These are phyloP conservation scores for Rosa hybrid DNA, from an alignment of 331 rosid species.

Conservation along the genomic window DNA sequence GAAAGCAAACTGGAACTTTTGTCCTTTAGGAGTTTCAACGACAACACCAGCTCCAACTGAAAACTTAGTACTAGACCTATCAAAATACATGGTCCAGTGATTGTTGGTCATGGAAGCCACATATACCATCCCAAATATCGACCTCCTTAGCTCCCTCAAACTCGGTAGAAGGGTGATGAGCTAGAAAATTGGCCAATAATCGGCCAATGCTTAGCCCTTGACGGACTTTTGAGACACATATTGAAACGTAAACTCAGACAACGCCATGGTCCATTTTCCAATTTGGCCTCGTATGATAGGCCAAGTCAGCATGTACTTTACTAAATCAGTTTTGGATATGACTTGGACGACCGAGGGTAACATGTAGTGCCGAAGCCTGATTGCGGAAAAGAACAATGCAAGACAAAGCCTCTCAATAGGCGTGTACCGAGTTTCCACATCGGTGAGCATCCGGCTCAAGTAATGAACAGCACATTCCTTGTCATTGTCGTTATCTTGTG, in stretches of 20 bases:
- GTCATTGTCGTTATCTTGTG: neutral
- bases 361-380: neutral
- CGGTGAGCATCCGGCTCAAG: neutral
- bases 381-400: neutral
- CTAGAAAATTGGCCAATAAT: neutral
- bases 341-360: neutral
- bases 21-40: neutral
- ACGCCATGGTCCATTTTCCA: too few relatives aligned
- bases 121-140: too few relatives aligned
- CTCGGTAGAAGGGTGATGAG: neutral
- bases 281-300: too few relatives aligned
- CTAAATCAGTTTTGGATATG: too few relatives aligned
- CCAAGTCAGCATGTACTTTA: too few relatives aligned
- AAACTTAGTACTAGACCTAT: neutral
- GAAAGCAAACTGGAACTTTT: neutral
- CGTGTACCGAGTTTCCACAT: neutral
- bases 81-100: neutral
- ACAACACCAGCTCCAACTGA: neutral
- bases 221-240: too few relatives aligned
- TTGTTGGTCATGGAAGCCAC: too few relatives aligned
- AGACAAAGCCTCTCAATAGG: neutral
- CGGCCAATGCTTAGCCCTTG: too few relatives aligned
- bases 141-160: too few relatives aligned
- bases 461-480: neutral
- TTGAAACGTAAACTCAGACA: too few relatives aligned